Conservation (phyloP, 2,329 filamentous ascomycete genomes). For the Exophiala viscosa region DNA sequence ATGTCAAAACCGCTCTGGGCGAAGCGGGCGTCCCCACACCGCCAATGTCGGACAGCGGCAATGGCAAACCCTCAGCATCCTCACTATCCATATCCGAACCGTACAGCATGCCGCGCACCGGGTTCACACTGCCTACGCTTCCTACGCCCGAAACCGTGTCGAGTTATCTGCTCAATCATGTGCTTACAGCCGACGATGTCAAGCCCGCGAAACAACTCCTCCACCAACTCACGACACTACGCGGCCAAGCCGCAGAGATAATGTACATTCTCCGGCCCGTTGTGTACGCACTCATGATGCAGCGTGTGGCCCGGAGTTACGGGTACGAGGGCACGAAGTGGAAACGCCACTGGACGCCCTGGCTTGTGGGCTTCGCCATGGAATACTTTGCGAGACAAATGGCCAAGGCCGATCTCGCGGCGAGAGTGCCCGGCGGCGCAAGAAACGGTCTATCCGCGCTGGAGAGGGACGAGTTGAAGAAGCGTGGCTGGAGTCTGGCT, state of each 20-base stretch:
- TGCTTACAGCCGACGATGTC: constrained; percentile 93
- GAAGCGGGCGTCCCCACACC: constrained; percentile 27
- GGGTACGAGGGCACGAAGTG: constrained; percentile 56
- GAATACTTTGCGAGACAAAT: constrained; percentile 89
- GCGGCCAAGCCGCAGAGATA: constrained; percentile 81
- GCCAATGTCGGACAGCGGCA: constrained; percentile 26
- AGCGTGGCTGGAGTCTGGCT: constrained; percentile 81
- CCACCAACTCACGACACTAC: constrained; percentile 64
- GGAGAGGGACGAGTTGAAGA: constrained; percentile 84
- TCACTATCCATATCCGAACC: constrained; percentile 50
- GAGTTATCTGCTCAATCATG: constrained; percentile 80
- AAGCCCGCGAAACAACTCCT: constrained; percentile 83
- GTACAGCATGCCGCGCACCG: constrained; percentile 94
- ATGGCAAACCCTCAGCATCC: constrained; percentile 23
- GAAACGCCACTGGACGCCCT: constrained; percentile 83
- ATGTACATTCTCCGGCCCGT: constrained; percentile 87
- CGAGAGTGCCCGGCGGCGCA: constrained; percentile 64
- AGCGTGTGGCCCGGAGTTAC: constrained; percentile 40
- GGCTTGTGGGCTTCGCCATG: constrained; percentile 78
- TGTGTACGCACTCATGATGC: constrained; percentile 78
- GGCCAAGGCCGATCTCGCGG: constrained; percentile 61
- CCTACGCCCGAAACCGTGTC: constrained; percentile 80
- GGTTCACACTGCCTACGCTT: constrained; percentile 75
- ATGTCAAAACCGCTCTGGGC: constrained; percentile 22
- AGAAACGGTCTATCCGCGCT: constrained; percentile 70